Conservation (phyloP, 2,329 filamentous ascomycete genomes). For the Ophiostoma ips region DNA sequence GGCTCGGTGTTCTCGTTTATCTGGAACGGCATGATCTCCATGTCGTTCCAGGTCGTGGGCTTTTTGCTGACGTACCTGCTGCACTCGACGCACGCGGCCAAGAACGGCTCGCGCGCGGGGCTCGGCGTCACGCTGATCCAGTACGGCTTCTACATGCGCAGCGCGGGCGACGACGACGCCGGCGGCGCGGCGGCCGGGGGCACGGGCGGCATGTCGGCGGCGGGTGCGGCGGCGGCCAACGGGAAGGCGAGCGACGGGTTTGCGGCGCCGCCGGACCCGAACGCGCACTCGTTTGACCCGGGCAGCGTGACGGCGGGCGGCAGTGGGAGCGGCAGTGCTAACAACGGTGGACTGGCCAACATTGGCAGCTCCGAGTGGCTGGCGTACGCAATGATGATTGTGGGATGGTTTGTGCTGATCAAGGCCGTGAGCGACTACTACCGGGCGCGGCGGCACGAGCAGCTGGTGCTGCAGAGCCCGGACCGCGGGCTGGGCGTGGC, state of each 20-base stretch:
- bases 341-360: slow-evolving; percentile 32
- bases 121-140: slow-evolving; percentile 92
- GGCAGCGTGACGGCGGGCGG: slow-evolving; percentile 40
- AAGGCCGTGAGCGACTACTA: slow-evolving; percentile 86
- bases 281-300: slow-evolving; percentile 77
- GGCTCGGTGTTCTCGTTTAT: slow-evolving; percentile 76
- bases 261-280: slow-evolving; percentile 68
- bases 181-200: slow-evolving; percentile 13
- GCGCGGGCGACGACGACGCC: slow-evolving; percentile 26
- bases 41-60: slow-evolving; percentile 92
- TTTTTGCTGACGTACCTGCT: slow-evolving; percentile 96
- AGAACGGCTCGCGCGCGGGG: slow-evolving; percentile 89
- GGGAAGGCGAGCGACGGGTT: slow-evolving; percentile 40
- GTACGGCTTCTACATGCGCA: slow-evolving; percentile 93
- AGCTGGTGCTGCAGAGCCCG: slow-evolving; percentile 82
- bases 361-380: slow-evolving; percentile 74
- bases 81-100: slow-evolving; percentile 94
- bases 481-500: slow-evolving; percentile 75
- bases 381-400: slow-evolving; percentile 86
- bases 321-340: slow-evolving; percentile 22
- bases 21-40: slow-evolving; percentile 93
- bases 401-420: slow-evolving; percentile 96
- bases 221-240: slow-evolving; percentile 21
- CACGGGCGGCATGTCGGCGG: slow-evolving; percentile 21
- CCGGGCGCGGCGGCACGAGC: slow-evolving; percentile 76